Conservation (phyloP, 2,329 filamentous ascomycete genomes). For the Hyphodiscus sp. region DNA sequence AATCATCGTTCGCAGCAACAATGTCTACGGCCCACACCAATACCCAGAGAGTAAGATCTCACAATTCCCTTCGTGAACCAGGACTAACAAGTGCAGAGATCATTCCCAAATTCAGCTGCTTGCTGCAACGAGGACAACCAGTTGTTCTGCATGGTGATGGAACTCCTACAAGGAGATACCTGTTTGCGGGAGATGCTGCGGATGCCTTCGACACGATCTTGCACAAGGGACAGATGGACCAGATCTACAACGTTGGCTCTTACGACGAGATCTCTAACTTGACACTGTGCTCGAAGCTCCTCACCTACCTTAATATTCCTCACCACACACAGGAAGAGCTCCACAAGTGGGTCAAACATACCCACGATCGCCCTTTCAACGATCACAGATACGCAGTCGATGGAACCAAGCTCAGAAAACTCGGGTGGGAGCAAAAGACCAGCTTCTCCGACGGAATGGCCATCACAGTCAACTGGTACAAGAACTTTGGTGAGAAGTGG, state of each 20-base stretch:
- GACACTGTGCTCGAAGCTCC: conserved; percentile 57
- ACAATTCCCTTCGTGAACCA: not conserved
- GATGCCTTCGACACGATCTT: conserved; percentile 81
- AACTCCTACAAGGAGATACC: conserved; percentile 65
- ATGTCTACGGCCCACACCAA: conserved; percentile 80
- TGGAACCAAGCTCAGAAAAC: conserved; percentile 56
- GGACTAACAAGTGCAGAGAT: conserved; percentile 51
- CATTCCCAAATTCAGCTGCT: conserved; percentile 73
- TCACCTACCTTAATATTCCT: conserved; percentile 54
- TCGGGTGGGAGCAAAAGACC: conserved; percentile 66
- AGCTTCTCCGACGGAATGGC: conserved; percentile 56
- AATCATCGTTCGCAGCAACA: conserved; percentile 77
- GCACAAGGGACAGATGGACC: conserved; percentile 66
- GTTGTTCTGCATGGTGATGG: conserved; percentile 73
- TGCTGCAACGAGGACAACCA: conserved; percentile 59
- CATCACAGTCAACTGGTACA: conserved; percentile 65
- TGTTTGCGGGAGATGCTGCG: conserved; percentile 72
- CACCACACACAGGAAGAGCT: conserved; percentile 46
- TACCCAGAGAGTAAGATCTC: conserved; percentile 67
- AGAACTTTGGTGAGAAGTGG: conserved; percentile 58
- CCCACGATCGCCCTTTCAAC: conserved; percentile 72
- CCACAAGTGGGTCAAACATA: conserved; percentile 64
- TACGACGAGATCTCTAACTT: conserved; percentile 72
- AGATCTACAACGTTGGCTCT: conserved; percentile 79
- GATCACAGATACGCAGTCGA: conserved; percentile 69